Percentiles rank a stretch among this genome's conserved stretches.
Evolutionary conservation across 2,329 filamentous ascomycete genomes (phyloP).

Genomic region (Cladophialophora immunda): DNA sequence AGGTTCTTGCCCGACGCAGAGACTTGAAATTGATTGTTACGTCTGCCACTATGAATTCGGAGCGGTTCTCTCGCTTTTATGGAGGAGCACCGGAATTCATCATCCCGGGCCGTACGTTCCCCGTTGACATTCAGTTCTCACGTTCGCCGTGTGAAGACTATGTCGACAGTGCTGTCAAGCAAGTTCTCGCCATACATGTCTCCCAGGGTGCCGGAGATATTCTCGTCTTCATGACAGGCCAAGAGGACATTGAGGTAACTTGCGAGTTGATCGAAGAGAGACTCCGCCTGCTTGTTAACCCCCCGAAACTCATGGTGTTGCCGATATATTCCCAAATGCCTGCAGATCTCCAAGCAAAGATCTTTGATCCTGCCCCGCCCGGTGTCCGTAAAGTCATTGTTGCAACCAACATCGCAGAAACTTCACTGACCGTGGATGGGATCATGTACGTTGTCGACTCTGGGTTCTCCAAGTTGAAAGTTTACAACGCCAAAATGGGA

Average conservation of each 20-base stretch:
- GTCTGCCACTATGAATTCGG: conserved; percentile 97
- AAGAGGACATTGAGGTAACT: conserved; percentile 97
- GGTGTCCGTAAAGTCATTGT: conserved; percentile 97
- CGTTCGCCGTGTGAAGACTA: conserved; percentile 96
- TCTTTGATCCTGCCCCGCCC: conserved; percentile 89
- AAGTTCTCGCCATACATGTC: conserved; percentile 93
- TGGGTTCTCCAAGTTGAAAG: conserved; percentile 96
- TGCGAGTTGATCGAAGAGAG: conserved; percentile 92
- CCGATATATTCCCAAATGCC: conserved; percentile 99
- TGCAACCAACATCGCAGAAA: conserved; percentile 98
- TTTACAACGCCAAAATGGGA: conserved; percentile 98
- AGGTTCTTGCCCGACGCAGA: conserved; percentile 85
- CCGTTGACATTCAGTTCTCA: conserved; percentile 95
- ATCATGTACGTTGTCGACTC: conserved; percentile 99
- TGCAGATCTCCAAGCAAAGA: conserved; percentile 95
- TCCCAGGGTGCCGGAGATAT: conserved; percentile 94
- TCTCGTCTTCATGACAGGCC: conserved; percentile 98
- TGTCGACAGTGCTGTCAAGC: conserved; percentile 94
- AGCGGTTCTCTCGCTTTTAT: conserved; percentile 94
- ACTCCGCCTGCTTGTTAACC: conserved; percentile 87
- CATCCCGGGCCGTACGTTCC: conserved; percentile 95
- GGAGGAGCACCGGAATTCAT: conserved; percentile 95
- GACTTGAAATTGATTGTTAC: conserved; percentile 97
- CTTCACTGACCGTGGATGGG: conserved; percentile 95
- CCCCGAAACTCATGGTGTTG: conserved; percentile 90